Conservation (phyloP, 345 rosid genomes). For the thale cress (Arabidopsis thaliana) region TAIR10.1 NC_003070.9:27889001-27889500, state of each 20-base stretch:
- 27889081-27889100: constrained; percentile 68
- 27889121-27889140: constrained; percentile 48
- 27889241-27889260: constrained; percentile 65
- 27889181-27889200: constrained; percentile 48
- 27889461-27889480: constrained; percentile 57
- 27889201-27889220: constrained; percentile 93
- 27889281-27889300: constrained; percentile 54
- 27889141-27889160: constrained; percentile 49
- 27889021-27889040: constrained; percentile 88
- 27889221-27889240: constrained; percentile 90
- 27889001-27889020: constrained; percentile 82
- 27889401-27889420: constrained; percentile 52
- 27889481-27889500: constrained; percentile 56
- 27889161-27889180: constrained; percentile 45
- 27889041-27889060: constrained; percentile 80
- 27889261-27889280: constrained; percentile 62
- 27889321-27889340: constrained; percentile 51
- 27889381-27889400: constrained; percentile 52
- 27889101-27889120: constrained; percentile 50
- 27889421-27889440: constrained; percentile 55
- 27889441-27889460: constrained; percentile 51
- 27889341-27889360: constrained; percentile 40
- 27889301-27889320: constrained; percentile 52
- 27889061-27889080: constrained; percentile 65
- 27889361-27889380: constrained; percentile 53